Conservation (phyloP, 768 basidiomycete species). For the Trametes cubensis region DNA sequence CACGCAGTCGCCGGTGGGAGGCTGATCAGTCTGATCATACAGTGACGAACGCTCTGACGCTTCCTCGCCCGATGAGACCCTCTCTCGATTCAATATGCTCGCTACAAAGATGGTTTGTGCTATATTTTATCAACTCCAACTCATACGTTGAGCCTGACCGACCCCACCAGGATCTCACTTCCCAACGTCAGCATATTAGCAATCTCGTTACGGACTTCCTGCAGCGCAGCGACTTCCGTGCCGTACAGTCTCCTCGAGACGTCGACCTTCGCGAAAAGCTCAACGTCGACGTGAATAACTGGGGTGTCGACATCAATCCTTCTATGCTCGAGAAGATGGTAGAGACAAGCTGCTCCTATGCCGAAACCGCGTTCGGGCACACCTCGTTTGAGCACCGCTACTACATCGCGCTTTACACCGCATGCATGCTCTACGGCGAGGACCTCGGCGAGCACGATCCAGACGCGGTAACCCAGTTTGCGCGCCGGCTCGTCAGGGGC, state of each 20-base stretch:
- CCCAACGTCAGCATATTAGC: background rate
- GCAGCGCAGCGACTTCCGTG: background rate
- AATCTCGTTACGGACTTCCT: slow-evolving; percentile 11
- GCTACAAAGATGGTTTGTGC: no score
- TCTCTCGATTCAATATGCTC: background rate
- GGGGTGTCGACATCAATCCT: slow-evolving; percentile 3
- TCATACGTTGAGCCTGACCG: background rate
- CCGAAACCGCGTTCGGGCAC: slow-evolving; percentile 23
- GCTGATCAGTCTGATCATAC: background rate
- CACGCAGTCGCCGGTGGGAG: no score
- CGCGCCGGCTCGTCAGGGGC: slow-evolving; percentile 35
- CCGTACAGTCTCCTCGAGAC: slow-evolving; percentile 1
- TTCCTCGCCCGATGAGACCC: background rate
- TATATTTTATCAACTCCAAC: background rate
- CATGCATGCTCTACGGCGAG: slow-evolving; percentile 42
- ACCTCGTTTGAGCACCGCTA: slow-evolving; percentile 28
- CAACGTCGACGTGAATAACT: slow-evolving; percentile 1
- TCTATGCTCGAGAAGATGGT: slow-evolving; percentile 17
- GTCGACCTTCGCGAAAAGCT: slow-evolving; percentile 4
- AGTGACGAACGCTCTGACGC: background rate
- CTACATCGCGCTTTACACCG: slow-evolving; percentile 46
- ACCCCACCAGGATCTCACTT: background rate
- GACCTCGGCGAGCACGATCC: slow-evolving; percentile 36
- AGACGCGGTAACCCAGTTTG: slow-evolving; percentile 39
- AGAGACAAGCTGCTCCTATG: slow-evolving; percentile 22